A percentile compares a stretch with the other conserved stretches of the same genome.
Evolutionary conservation across 1,139 yeast species (phyloP).

Genomic region (Kluyveromyces marxianus): DNA sequence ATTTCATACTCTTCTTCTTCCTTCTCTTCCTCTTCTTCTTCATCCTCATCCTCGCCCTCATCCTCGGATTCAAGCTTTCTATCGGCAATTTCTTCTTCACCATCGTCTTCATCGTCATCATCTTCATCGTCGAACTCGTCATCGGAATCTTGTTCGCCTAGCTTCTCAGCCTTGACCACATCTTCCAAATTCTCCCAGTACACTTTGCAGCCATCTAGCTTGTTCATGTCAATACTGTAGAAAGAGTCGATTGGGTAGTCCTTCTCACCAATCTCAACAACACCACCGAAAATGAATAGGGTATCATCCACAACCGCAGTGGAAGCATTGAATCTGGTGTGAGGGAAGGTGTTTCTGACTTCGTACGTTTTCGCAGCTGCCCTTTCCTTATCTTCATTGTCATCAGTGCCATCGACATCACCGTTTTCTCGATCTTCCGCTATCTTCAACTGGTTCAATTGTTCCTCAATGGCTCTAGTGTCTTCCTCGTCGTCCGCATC

Average conservation of each 20-base stretch:
- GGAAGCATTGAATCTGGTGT: slow-evolving; percentile 80
- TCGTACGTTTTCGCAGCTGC: slow-evolving; percentile 35
- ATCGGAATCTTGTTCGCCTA: slow-evolving; percentile 51
- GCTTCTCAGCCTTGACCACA: slow-evolving; percentile 48
- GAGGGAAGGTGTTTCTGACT: slow-evolving; percentile 61
- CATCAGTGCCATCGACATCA: slow-evolving; percentile 29
- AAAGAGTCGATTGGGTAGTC: slow-evolving; percentile 81
- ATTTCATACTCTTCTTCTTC: slow-evolving; percentile 53
- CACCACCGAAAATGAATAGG: slow-evolving; percentile 85
- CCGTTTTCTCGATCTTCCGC: too few species aligned
- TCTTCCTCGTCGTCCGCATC: slow-evolving; percentile 48
- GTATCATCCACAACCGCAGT: slow-evolving; percentile 82
- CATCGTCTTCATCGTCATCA: slow-evolving; percentile 47
- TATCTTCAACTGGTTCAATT: slow-evolving; percentile 29
- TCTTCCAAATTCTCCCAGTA: slow-evolving; percentile 81
- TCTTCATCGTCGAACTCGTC: slow-evolving; percentile 62
- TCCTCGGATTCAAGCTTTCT: slow-evolving; percentile 43
- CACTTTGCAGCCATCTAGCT: slow-evolving; percentile 79
- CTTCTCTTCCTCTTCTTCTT: slow-evolving; percentile 48
- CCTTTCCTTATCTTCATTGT: slow-evolving; percentile 25
- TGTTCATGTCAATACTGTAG: slow-evolving; percentile 78
- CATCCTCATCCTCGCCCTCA: slow-evolving; percentile 53
- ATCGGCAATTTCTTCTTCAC: slow-evolving; percentile 44
- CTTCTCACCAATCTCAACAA: slow-evolving; percentile 79
- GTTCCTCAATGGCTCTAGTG: slow-evolving; percentile 35